Evolutionary conservation across 1,284 basidiomycete species (phyloP).

Genomic region (Pyrrhoderma lamaoense): DNA sequence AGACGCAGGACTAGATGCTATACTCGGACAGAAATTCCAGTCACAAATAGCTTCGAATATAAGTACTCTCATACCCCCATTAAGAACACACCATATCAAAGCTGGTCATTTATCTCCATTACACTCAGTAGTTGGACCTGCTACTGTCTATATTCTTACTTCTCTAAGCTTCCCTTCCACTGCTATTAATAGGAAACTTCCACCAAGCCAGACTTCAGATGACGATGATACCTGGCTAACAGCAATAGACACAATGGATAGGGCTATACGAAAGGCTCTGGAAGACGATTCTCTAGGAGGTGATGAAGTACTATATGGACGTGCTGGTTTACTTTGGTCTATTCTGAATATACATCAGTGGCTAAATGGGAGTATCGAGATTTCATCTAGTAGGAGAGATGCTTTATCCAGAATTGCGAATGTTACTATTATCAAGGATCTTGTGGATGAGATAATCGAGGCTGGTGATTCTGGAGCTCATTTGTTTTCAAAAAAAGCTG

Average conservation of each 20-base stretch:
- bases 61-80: not conserved
- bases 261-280: not conserved
- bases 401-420: slow-evolving; percentile 1
- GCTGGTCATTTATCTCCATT: slow-evolving; percentile 10
- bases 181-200: not conserved
- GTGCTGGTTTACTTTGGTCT: slow-evolving; percentile 14
- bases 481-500: not conserved
- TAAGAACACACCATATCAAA: slow-evolving; percentile 1
- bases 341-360: slow-evolving; percentile 11
- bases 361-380: not conserved
- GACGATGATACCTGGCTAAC: slow-evolving; percentile 3
- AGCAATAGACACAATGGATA: slow-evolving; percentile 6
- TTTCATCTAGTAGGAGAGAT: not conserved
- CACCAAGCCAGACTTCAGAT: not conserved
- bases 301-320: slow-evolving; percentile 16
- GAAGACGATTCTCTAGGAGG: slow-evolving; percentile 8
- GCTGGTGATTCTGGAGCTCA: slow-evolving; percentile 5
- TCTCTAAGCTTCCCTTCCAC: slow-evolving; percentile 5
- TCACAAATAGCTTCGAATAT: slow-evolving; percentile 6
- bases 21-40: not conserved
- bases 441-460: slow-evolving; percentile 8
- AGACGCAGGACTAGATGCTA: slow-evolving; percentile 7
- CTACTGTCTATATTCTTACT: slow-evolving; percentile 7
- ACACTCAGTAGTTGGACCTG: slow-evolving; percentile 10
- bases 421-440: not conserved